Evolutionary conservation across 139 green algal genomes (phyloP).

Genomic region (Chlamydomonas schloesseri): DNA sequence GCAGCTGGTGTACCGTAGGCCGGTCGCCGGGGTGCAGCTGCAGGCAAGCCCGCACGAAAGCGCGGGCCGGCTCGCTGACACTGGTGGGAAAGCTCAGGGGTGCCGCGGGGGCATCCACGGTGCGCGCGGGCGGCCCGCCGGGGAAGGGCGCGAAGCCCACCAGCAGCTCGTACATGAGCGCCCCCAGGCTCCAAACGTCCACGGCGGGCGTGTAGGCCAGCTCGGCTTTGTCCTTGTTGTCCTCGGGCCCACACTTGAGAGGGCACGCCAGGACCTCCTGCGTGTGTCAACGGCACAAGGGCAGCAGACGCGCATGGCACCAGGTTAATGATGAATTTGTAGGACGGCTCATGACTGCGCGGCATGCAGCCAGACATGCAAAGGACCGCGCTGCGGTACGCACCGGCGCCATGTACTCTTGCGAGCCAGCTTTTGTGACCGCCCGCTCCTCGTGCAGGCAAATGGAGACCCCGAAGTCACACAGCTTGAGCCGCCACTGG

Average conservation of each 20-base stretch:
- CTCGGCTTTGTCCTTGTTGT: slow-evolving; percentile 58
- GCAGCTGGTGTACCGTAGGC: slow-evolving; percentile 49
- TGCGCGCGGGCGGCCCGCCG: background rate
- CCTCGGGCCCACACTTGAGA: slow-evolving; percentile 53
- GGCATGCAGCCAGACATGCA: too few relatives aligned
- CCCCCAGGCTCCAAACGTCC: slow-evolving; percentile 58
- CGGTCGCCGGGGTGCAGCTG: slow-evolving; percentile 42
- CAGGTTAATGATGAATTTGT: background rate
- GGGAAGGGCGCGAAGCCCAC: slow-evolving; percentile 39
- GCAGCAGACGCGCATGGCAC: background rate
- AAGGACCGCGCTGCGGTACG: too few relatives aligned
- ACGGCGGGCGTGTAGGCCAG: slow-evolving; percentile 57
- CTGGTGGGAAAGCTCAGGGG: slow-evolving; percentile 28
- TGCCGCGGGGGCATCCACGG: too few relatives aligned
- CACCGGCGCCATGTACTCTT: slow-evolving; percentile 57
- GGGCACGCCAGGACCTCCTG: slow-evolving; percentile 58
- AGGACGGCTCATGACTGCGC: too few relatives aligned
- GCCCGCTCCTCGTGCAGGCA: slow-evolving; percentile 57
- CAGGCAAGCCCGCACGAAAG: slow-evolving; percentile 39
- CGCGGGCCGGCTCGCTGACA: slow-evolving; percentile 13
- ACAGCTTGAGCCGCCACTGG: background rate
- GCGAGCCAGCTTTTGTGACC: slow-evolving; percentile 61
- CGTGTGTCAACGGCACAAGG: slow-evolving; percentile 23
- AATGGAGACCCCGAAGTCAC: slow-evolving; percentile 62
- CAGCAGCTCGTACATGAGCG: slow-evolving; percentile 69